A percentile compares a stretch with the other conserved stretches of the same genome.
Conservation (phyloP, 2,329 filamentous ascomycete genomes). For the Pleomassaria siparia region DNA sequence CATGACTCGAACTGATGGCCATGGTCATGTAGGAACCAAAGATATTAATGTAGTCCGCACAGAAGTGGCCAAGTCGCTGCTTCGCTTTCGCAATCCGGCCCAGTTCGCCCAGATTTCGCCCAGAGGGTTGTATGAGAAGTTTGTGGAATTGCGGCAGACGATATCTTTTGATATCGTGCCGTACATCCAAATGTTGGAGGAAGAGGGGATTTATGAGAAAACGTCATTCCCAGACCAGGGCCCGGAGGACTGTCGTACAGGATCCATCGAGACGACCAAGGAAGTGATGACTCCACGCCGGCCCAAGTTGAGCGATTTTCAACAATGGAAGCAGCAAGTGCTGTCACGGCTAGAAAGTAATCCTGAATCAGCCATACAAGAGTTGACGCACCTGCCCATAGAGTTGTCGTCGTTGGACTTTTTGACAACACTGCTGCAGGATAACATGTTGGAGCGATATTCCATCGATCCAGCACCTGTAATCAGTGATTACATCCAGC, state of each 20-base stretch:
- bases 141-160: conserved; percentile 11
- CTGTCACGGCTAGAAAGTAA: conserved; percentile 19
- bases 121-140: conserved; percentile 14
- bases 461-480: conserved; percentile 33
- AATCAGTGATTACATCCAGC: conserved; percentile 41
- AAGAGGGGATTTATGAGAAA: conserved; percentile 39
- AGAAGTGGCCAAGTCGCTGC: conserved; percentile 30
- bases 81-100: conserved; percentile 16
- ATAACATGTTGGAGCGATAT: conserved; percentile 20
- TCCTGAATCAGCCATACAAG: conserved; percentile 24
- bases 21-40: conserved; percentile 11
- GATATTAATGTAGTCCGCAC: conserved; percentile 23
- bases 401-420: conserved; percentile 42
- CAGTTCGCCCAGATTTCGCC: conserved; percentile 17
- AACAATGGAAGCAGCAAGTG: conserved; percentile 26
- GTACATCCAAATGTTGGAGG: conserved; percentile 40
- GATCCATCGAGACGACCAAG: not conserved
- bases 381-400: conserved; percentile 40
- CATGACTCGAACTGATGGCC: not conserved
- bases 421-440: conserved; percentile 40
- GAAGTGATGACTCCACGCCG: not conserved
- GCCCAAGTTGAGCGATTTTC: conserved; percentile 13
- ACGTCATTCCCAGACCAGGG: conserved; percentile 14
- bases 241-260: conserved; percentile 1
- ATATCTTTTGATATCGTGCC: conserved; percentile 26